Evolutionary conservation across 306 rosid genomes (phyloP).

Genomic region (Cucumis sativus): DNA sequence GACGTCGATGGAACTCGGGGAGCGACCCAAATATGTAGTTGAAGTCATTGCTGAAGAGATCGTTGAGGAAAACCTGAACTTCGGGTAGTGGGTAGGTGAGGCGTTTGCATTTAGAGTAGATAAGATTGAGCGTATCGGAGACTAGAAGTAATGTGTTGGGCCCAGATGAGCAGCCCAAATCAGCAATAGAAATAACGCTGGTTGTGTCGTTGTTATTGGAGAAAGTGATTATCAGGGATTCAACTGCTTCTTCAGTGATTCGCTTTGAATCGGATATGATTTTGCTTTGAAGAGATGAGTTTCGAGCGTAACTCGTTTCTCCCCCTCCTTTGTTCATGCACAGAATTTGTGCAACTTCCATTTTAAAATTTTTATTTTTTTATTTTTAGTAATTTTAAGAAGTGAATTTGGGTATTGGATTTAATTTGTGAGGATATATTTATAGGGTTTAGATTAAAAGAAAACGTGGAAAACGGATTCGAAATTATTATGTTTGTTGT

Average conservation of each 20-base stretch:
- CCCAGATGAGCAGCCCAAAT: conserved; percentile 83
- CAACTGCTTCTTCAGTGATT: conserved; percentile 30
- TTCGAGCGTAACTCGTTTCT: conserved; percentile 57
- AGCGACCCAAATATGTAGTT: conserved; percentile 43
- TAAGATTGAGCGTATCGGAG: conserved; percentile 24
- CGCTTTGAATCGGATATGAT: conserved; percentile 25
- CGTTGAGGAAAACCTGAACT: conserved; percentile 40
- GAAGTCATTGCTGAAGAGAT: conserved; percentile 66
- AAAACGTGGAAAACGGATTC: not conserved
- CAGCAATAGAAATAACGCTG: conserved; percentile 49
- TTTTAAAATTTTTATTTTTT: not conserved
- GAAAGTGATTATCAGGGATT: conserved; percentile 8
- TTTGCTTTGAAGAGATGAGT: conserved; percentile 45
- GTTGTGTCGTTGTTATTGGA: not conserved
- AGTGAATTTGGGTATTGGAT: no score
- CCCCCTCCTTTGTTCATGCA: conserved; percentile 73
- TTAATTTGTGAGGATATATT: not conserved
- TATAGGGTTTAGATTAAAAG: not conserved
- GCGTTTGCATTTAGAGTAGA: conserved; percentile 14
- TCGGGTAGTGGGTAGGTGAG: conserved; percentile 23
- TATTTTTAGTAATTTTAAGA: not conserved
- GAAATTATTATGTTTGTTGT: not conserved
- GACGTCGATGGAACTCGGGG: conserved; percentile 40
- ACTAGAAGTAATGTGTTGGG: conserved; percentile 47
- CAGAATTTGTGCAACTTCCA: conserved; percentile 36